Conservation (phyloP, 345 rosid species). For the Lepidium didymum region DNA sequence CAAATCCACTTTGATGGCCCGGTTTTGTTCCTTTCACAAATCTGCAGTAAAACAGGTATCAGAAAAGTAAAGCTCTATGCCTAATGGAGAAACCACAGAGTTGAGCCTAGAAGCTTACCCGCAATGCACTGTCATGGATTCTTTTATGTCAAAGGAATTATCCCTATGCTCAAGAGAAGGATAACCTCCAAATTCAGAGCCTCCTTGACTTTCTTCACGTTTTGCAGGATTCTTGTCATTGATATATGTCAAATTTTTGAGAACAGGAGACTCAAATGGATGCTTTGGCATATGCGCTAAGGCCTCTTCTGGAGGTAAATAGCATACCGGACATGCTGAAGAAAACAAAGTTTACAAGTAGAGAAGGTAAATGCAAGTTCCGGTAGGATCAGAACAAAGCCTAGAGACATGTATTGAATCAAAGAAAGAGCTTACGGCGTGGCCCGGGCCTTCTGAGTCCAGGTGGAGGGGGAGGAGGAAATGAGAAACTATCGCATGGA, state of each 20-base stretch:
- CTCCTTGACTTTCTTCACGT: constrained; percentile 52
- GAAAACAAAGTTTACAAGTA: background rate
- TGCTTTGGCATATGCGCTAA: constrained; percentile 58
- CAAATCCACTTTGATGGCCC: constrained; percentile 68
- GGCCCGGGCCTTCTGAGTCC: constrained; percentile 57
- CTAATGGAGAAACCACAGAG: background rate
- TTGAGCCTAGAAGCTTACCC: constrained; percentile 46
- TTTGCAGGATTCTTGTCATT: constrained; percentile 49
- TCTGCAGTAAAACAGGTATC: constrained; percentile 27
- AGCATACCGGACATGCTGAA: constrained; percentile 87
- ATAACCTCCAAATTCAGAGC: constrained; percentile 85
- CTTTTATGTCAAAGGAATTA: constrained; percentile 58
- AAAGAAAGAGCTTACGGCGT: constrained; percentile 44
- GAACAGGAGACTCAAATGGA: constrained; percentile 50
- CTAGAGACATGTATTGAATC: background rate
- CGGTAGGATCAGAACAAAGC: background rate
- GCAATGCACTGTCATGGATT: constrained; percentile 82
- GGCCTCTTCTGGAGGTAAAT: constrained; percentile 67
- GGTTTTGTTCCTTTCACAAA: constrained; percentile 70
- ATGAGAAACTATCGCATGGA: constrained; percentile 58
- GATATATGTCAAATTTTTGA: constrained; percentile 53
- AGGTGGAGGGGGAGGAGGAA: constrained; percentile 88
- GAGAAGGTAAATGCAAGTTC: background rate
- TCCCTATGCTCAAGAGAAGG: constrained; percentile 65
- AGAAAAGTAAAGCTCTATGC: background rate